phyloP scores from a whole-genome alignment of 2,329 filamentous ascomycete species.

The Chrysoporthe austroafricana region DNA sequence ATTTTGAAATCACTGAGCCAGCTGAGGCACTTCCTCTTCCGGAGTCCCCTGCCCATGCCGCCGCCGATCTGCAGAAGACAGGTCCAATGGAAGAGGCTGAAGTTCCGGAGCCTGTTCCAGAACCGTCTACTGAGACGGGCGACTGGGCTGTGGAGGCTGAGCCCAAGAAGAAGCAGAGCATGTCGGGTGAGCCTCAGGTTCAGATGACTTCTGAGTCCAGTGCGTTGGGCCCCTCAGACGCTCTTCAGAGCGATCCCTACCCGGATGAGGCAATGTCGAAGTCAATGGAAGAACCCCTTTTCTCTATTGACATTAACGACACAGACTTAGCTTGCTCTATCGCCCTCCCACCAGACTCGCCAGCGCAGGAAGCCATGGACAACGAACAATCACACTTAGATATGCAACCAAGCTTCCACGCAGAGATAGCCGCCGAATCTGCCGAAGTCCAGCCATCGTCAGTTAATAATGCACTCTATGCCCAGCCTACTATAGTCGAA shows the following conservation, averaged over 20 bases:
- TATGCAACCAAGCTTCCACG: not conserved
- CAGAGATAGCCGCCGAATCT: not conserved
- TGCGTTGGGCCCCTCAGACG: not conserved
- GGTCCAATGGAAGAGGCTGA: constrained; percentile 30
- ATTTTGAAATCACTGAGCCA: not conserved
- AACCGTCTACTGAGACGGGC: constrained; percentile 31
- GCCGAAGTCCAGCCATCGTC: not conserved
- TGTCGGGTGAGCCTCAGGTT: not conserved
- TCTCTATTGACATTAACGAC: not conserved
- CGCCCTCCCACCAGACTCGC: not conserved
- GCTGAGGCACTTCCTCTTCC: constrained; percentile 1
- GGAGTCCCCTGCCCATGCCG: not conserved
- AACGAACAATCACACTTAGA: no score
- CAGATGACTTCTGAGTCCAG: not conserved
- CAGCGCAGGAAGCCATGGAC: not conserved
- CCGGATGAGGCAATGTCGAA: not conserved
- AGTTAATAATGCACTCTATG: not conserved
- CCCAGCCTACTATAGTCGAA: not conserved
- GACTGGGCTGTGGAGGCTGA: constrained; percentile 35
- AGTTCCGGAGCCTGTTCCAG: constrained; percentile 26
- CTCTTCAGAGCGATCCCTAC: constrained; percentile 1
- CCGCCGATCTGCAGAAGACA: constrained; percentile 15
- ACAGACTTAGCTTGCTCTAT: not conserved
- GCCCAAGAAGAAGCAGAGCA: constrained; percentile 39
- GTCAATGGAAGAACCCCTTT: not conserved